Conservation (phyloP, 257 asterid species). For the Hygrophila difformis region DNA sequence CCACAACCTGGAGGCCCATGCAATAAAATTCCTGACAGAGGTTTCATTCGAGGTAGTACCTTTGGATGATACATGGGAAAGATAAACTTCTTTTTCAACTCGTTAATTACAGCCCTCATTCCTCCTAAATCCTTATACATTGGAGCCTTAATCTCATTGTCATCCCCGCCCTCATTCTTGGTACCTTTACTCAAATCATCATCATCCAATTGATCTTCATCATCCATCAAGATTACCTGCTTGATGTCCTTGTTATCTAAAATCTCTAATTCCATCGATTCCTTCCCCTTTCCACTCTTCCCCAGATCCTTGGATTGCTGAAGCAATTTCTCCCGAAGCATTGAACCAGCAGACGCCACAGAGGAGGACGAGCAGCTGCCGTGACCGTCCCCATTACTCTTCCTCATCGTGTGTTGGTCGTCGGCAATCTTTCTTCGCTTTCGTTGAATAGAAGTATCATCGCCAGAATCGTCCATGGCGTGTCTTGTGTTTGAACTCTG, state of each 20-base stretch:
- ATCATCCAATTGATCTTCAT: slow-evolving; percentile 16
- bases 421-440: slow-evolving; percentile 28
- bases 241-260: slow-evolving; percentile 31
- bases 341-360: slow-evolving; percentile 24
- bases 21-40: slow-evolving; percentile 67
- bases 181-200: slow-evolving; percentile 6
- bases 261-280: slow-evolving; percentile 28
- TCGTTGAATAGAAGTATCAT: slow-evolving; percentile 14
- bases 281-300: slow-evolving; percentile 15
- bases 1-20: slow-evolving; percentile 99
- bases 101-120: slow-evolving; percentile 52
- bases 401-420: slow-evolving; percentile 25
- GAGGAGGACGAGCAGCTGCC: slow-evolving; percentile 35
- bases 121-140: slow-evolving; percentile 89
- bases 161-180: slow-evolving; percentile 6
- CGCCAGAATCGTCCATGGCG: slow-evolving; percentile 14
- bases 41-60: slow-evolving; percentile 43
- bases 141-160: slow-evolving; percentile 24
- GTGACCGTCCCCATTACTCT: slow-evolving; percentile 11
- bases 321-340: slow-evolving; percentile 45
- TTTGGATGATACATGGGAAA: slow-evolving; percentile 64
- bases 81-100: slow-evolving; percentile 63
- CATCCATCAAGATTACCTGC: slow-evolving; percentile 32
- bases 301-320: slow-evolving; percentile 23
- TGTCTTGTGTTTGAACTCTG: slow-evolving; percentile 9